phyloP scores from a whole-genome alignment of 768 basidiomycete species.

The Phylloporus rhodoxanthus region DNA sequence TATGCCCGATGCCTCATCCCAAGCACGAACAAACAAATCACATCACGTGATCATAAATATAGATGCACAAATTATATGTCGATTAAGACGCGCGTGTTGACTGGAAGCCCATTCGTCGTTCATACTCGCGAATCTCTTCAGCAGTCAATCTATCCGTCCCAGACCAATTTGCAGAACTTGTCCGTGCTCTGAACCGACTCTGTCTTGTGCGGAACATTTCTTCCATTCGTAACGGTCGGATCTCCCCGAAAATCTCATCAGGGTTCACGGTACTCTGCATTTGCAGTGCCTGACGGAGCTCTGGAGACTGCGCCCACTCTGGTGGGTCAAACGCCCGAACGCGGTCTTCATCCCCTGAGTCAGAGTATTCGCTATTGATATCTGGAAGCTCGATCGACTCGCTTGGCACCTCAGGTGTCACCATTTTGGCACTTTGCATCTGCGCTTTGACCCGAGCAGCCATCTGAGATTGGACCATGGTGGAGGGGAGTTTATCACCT shows the following conservation, averaged over 20 bases:
- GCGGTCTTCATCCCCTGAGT: constrained; percentile 87
- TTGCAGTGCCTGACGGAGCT: constrained; percentile 70
- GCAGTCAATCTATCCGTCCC: constrained; percentile 83
- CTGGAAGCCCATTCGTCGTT: constrained; percentile 82
- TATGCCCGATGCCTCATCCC: constrained; percentile 14
- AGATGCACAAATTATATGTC: not conserved
- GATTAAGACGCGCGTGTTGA: constrained; percentile 20
- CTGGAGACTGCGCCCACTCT: constrained; percentile 89
- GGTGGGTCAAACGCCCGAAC: constrained; percentile 69
- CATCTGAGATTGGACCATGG: constrained; percentile 61
- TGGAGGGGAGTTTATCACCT: constrained; percentile 50
- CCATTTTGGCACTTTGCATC: constrained; percentile 51
- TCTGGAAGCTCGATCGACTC: constrained; percentile 91
- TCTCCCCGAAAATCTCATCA: constrained; percentile 87
- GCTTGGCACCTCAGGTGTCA: constrained; percentile 48
- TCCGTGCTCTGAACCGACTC: constrained; percentile 80
- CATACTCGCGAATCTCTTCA: constrained; percentile 85
- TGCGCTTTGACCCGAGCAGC: constrained; percentile 66
- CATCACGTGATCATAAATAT: constrained; percentile 17
- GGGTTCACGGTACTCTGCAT: constrained; percentile 84
- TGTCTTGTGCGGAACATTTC: constrained; percentile 81
- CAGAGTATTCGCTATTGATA: constrained; percentile 94
- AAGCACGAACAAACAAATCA: constrained; percentile 22
- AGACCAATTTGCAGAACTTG: constrained; percentile 94
- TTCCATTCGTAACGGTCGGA: constrained; percentile 85